These are phyloP conservation scores for Purshia tridentata DNA, from an alignment of 306 rosid species.

Conservation along the genomic window DNA sequence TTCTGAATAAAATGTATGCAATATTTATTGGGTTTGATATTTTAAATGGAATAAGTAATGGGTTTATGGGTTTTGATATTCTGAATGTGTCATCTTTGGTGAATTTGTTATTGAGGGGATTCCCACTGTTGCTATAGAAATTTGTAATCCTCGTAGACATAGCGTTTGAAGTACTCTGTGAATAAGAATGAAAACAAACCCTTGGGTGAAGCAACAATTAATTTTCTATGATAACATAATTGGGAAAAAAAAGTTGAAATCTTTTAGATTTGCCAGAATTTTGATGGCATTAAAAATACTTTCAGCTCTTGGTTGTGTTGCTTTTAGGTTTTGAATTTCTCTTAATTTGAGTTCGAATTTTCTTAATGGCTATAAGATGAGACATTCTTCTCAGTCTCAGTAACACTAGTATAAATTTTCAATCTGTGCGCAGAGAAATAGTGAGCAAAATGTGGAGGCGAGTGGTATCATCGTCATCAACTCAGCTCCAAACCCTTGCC, in stretches of 20 bases:
- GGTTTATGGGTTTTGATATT: neutral
- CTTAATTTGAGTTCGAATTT: neutral
- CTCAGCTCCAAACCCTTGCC: neutral
- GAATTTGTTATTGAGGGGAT: neutral
- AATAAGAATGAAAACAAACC: too few species aligned
- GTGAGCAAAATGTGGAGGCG: conserved; percentile 19
- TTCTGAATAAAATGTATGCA: neutral
- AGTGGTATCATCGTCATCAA: neutral
- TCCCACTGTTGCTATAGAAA: neutral
- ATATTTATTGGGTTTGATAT: neutral
- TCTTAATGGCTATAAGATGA: neutral
- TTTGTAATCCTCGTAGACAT: neutral
- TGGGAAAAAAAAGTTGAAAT: neutral
- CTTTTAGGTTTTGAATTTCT: neutral
- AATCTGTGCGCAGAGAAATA: conserved; percentile 11
- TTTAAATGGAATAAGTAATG: neutral
- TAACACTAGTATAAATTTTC: neutral
- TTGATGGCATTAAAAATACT: neutral
- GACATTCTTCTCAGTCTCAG: neutral
- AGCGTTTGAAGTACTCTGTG: neutral
- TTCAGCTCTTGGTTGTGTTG: neutral
- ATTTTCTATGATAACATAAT: neutral
- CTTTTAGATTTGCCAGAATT: neutral
- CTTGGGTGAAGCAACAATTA: neutral
- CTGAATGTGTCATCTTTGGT: neutral